Evolutionary conservation across 1,284 basidiomycete species (phyloP).

Genomic region (Athelia sp.): DNA sequence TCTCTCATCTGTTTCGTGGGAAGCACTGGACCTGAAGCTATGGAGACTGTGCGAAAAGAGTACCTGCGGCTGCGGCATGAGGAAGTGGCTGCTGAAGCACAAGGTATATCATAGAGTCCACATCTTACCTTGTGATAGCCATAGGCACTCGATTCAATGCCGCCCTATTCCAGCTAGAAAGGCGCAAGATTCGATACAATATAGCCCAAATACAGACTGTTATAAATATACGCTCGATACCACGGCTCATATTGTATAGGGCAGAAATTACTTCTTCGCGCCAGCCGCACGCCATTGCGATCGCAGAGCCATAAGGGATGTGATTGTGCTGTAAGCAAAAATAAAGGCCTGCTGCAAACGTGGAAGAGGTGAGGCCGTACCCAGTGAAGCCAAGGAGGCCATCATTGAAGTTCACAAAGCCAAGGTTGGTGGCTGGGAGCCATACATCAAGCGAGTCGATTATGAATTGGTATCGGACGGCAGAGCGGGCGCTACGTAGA

Average conservation of each 20-base stretch:
- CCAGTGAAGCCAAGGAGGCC: slow-evolving; percentile 82
- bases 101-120: neutral
- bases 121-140: neutral
- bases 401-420: slow-evolving; percentile 79
- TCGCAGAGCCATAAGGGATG: slow-evolving; percentile 51
- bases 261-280: slow-evolving; percentile 30
- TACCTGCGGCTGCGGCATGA: slow-evolving; percentile 64
- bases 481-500: slow-evolving; percentile 52
- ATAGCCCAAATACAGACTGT: no score
- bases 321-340: slow-evolving; percentile 39
- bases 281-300: slow-evolving; percentile 52
- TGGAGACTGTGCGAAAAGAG: slow-evolving; percentile 67
- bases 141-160: no score
- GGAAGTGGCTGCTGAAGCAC: slow-evolving; percentile 16
- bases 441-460: slow-evolving; percentile 83
- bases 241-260: slow-evolving; percentile 2
- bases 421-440: slow-evolving; percentile 85
- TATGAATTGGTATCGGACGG: slow-evolving; percentile 71
- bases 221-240: no score
- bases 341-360: neutral
- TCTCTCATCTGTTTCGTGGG: slow-evolving; percentile 3
- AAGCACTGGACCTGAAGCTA: slow-evolving; percentile 69
- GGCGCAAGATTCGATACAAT: no score
- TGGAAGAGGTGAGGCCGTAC: slow-evolving; percentile 34
- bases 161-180: no score